Base-by-base conservation (phyloP, 768 basidiomycete genomes). In the Cystoderma amianthinum region DNA sequence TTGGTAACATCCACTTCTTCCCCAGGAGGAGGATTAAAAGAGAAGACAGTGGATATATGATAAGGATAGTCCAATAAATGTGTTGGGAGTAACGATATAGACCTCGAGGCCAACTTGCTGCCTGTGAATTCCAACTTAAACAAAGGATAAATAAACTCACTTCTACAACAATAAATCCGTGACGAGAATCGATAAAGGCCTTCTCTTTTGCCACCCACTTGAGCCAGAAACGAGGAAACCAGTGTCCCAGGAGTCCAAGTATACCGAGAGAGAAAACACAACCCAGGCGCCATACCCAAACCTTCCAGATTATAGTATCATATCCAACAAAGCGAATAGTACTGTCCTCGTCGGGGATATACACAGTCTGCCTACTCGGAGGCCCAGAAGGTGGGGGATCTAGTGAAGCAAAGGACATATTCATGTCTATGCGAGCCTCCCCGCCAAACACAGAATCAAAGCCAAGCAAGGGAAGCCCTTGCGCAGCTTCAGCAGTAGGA, bases 221-320 rank as follows among this genome's bases (percentile, higher is more conserved):
- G 38, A 98, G 75, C 96, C 96, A 97, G 19, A 93, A 48, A 4
- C 73, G 76, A 42, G 96, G 96, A 48, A 96, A 81, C 96, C 96
- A 99, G 53, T 92, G 82, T 3, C 93, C 94, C 6, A 94, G 60
- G 13, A 99, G 70, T 9, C 74, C 82, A 16, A 97, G 65, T 3
- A 77, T 58, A 3, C 96, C 95, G 9, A 82, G 62, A 2, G 80
- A 78, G 5, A 85, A 38, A 4, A 87, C 47, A 51, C 87, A 89
- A 4, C 76, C 74, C 9, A 69, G 22, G 47, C 75, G 70, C 95
- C 96, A 99, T 2, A 82, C 47, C 61, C 69, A 68, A 32, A 71
- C 65, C 41, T 80, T 76, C 74, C 78, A 79, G 4, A 51, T 54
- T 20, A 83, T 65, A 2, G 78, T 71, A 51, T 90, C 81, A 49